Conservation (phyloP, 1,284 basidiomycete genomes). For the Moniliophthora roreri region DNA sequence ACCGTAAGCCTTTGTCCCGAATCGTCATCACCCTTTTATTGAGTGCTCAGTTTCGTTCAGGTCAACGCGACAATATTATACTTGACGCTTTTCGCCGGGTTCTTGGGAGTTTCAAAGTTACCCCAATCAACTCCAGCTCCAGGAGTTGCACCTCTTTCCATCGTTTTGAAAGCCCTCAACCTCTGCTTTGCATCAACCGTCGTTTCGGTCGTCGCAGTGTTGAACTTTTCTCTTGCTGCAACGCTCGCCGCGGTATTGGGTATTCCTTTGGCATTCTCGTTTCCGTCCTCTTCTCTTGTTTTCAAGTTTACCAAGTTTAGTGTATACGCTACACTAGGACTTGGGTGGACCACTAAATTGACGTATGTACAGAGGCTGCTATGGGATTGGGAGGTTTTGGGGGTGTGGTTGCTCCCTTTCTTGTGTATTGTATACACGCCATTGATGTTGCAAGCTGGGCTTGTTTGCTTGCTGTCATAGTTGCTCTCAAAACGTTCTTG, state of each 20-base stretch:
- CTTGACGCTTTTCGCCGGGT: constrained; percentile 28
- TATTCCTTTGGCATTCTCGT: constrained; percentile 55
- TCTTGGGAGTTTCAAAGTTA: constrained; percentile 20
- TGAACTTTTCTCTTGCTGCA: constrained; percentile 88
- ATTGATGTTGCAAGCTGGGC: constrained; percentile 63
- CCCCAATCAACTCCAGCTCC: background rate
- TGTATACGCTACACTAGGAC: constrained; percentile 45
- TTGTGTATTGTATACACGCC: constrained; percentile 71
- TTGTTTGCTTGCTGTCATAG: constrained; percentile 48
- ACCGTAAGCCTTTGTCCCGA: constrained; percentile 31
- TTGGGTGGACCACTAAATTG: constrained; percentile 56
- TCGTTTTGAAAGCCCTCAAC: constrained; percentile 68
- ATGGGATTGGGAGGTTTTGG: constrained; percentile 71
- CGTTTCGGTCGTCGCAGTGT: constrained; percentile 80
- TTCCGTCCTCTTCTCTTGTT: constrained; percentile 24
- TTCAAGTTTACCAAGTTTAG: constrained; percentile 37
- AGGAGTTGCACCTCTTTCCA: constrained; percentile 38
- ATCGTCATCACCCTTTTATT: too few species aligned
- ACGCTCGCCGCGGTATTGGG: constrained; percentile 63
- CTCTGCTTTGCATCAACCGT: constrained; percentile 80
- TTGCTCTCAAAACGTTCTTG: background rate
- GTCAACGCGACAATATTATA: constrained; percentile 17
- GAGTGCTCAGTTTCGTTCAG: too few species aligned
- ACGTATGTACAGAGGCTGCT: constrained; percentile 48
- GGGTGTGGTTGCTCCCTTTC: constrained; percentile 77